Evolutionary conservation across 2,329 filamentous ascomycete genomes (phyloP).

Genomic region (Diaporthe aspalathi): DNA sequence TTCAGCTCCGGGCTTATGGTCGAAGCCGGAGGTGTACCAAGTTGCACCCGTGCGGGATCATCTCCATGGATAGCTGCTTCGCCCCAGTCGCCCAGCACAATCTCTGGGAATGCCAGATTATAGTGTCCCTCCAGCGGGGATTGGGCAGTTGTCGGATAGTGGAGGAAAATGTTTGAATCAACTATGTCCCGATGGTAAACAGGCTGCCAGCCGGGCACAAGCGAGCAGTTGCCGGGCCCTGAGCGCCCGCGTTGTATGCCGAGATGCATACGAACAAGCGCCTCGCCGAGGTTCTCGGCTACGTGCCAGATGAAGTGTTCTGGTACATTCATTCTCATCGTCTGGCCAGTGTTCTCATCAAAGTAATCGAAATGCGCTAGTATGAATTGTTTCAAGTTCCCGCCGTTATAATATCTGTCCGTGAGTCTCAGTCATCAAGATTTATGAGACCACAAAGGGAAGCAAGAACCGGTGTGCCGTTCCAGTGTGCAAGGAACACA

Average conservation of each 20-base stretch:
- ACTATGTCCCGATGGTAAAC: constrained; percentile 1
- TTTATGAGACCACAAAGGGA: not conserved
- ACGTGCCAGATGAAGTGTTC: constrained; percentile 18
- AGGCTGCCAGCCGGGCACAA: not conserved
- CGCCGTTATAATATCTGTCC: not conserved
- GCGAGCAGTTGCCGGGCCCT: not conserved
- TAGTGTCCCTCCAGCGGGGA: not conserved
- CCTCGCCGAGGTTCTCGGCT: constrained; percentile 5
- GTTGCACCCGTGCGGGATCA: not conserved
- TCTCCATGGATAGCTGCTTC: constrained; percentile 15
- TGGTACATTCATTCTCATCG: not conserved
- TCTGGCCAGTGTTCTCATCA: not conserved
- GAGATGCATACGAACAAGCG: constrained; percentile 4
- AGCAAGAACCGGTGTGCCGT: not conserved
- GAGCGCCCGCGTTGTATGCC: not conserved
- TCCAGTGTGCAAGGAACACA: not conserved
- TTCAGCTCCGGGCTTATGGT: constrained; percentile 3
- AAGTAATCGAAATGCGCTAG: constrained; percentile 1
- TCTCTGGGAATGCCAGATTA: not conserved
- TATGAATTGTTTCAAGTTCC: not conserved
- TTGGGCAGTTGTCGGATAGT: not conserved
- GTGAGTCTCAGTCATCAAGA: not conserved
- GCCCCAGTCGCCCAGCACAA: constrained; percentile 13
- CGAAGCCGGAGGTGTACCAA: not conserved
- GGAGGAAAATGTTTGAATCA: constrained; percentile 16